phyloP scores from a whole-genome alignment of 106 monocot genomes.

The Hemerocallis citrina region DNA sequence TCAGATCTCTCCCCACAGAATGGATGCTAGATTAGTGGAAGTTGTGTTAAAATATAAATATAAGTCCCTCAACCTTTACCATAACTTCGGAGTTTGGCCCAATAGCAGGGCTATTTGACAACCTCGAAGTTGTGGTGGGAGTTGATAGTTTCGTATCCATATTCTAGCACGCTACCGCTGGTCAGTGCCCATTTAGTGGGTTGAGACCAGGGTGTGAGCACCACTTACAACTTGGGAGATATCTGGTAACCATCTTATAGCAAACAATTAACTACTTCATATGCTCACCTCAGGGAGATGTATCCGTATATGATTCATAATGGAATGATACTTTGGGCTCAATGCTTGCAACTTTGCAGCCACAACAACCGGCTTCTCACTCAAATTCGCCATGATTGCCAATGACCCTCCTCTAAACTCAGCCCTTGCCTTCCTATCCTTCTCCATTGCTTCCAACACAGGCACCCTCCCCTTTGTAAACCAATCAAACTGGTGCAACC shows the following conservation, averaged over 20 bases:
- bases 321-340: slow-evolving; percentile 72
- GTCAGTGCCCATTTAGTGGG: too few relatives aligned
- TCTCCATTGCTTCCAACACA: slow-evolving; percentile 78
- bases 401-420: slow-evolving; percentile 61
- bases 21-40: too few relatives aligned
- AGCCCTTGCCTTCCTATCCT: slow-evolving; percentile 43
- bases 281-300: slow-evolving; percentile 70
- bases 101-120: too few relatives aligned
- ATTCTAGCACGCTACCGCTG: too few relatives aligned
- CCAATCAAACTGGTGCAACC: slow-evolving; percentile 78
- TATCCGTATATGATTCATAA: slow-evolving; percentile 84
- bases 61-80: too few relatives aligned
- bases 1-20: too few relatives aligned
- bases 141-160: too few relatives aligned
- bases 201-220: too few relatives aligned
- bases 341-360: slow-evolving; percentile 80
- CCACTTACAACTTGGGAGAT: not conserved
- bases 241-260: not conserved
- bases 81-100: too few relatives aligned
- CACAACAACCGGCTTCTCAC: slow-evolving; percentile 57
- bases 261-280: not conserved
- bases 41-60: too few relatives aligned
- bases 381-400: slow-evolving; percentile 34
- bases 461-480: slow-evolving; percentile 56
- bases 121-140: too few relatives aligned